These are phyloP conservation scores for Quercus alba DNA, from an alignment of 306 rosid genomes.

Conservation along the genomic window DNA sequence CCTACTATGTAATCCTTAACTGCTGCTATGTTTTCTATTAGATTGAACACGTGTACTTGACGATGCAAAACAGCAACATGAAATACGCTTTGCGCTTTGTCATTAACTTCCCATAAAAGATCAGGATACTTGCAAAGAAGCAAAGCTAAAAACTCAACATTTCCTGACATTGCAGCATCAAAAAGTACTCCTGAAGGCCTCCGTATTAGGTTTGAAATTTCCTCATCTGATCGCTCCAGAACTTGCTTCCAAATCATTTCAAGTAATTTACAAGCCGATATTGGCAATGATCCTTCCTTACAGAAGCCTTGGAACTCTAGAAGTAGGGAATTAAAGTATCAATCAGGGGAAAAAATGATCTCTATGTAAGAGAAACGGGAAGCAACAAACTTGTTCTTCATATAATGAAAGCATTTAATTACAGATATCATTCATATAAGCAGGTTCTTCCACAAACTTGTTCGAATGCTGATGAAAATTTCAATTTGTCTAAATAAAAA, in stretches of 20 bases:
- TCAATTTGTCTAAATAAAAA: no score
- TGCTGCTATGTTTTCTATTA: not conserved
- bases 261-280: not conserved
- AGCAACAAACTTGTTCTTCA: not conserved
- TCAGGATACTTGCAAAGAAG: not conserved
- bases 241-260: not conserved
- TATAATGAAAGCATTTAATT: no score
- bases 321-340: not conserved
- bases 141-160: not conserved
- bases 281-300: not conserved
- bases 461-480: no score
- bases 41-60: not conserved
- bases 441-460: no score
- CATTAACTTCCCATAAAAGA: not conserved
- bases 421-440: no score
- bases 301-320: not conserved
- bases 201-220: not conserved
- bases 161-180: conserved; percentile 6
- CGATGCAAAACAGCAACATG: not conserved
- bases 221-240: not conserved
- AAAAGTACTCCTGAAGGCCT: not conserved
- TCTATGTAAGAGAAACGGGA: not conserved
- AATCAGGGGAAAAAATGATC: not conserved
- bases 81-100: not conserved
- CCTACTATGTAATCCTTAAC: not conserved